These are phyloP conservation scores for Termitomyces sp. DNA, from an alignment of 768 basidiomycete genomes.

Conservation along the genomic window DNA sequence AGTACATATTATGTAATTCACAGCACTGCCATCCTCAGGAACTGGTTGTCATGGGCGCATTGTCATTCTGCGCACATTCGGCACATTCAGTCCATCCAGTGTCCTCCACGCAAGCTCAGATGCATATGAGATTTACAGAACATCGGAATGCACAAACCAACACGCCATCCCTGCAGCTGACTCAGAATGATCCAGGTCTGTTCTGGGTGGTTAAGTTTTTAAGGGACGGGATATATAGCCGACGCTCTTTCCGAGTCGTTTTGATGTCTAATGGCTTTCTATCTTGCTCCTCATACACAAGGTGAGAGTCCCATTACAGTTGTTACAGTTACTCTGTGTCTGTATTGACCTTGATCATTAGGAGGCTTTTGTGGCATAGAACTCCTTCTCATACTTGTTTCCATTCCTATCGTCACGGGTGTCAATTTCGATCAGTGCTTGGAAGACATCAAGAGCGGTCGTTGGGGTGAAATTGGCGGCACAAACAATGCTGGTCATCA, in stretches of 20 bases:
- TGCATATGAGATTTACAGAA: too few relatives aligned
- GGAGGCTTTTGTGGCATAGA: background rate
- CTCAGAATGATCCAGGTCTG: too few relatives aligned
- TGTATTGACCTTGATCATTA: background rate
- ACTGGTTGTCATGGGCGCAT: too few relatives aligned
- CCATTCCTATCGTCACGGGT: background rate
- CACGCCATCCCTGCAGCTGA: too few relatives aligned
- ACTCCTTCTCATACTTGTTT: slow-evolving; percentile 2
- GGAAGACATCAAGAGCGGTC: slow-evolving; percentile 12
- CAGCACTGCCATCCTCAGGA: too few relatives aligned
- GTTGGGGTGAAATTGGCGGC: slow-evolving; percentile 15
- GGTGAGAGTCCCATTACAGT: background rate
- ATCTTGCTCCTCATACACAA: background rate
- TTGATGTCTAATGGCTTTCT: background rate
- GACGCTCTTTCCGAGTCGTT: background rate
- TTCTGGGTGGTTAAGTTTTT: too few relatives aligned
- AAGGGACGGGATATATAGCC: background rate
- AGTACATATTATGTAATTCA: too few relatives aligned
- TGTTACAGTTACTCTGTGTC: background rate
- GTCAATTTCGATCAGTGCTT: slow-evolving; percentile 21
- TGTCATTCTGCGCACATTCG: too few relatives aligned
- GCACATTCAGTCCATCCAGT: too few relatives aligned
- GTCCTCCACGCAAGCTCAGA: too few relatives aligned
- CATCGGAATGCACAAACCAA: too few relatives aligned
- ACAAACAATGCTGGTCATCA: slow-evolving; percentile 25